Base-by-base conservation (phyloP, 1,284 basidiomycete species). In the Leccinum subfulvum region DNA sequence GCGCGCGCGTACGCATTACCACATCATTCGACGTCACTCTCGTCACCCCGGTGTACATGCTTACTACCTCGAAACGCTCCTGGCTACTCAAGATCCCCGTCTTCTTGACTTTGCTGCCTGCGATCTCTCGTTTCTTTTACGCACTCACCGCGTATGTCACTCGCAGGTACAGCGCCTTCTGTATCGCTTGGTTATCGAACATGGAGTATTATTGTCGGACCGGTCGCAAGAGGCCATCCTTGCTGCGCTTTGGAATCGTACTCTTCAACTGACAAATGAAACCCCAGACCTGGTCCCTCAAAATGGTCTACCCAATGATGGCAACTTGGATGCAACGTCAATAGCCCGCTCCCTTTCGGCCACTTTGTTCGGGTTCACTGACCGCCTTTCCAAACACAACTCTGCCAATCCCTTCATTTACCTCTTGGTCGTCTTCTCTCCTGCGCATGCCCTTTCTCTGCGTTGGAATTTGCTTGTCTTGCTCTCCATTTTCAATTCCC, bases 131-230 rank as follows among this genome's bases (percentile, higher is more conserved):
- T 61, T 60, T 59, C 57, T 67, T 55, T 64, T 67, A 16, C 68
- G 73, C 49, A 64, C 66, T 14, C 71, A 75, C 62, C 60, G 39
- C 4, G 26, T 59, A n/a, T 74, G 59, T 49, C 67, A 75, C 30
- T 63, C 69, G 3, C 58, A 68, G 28, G 18, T 80, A 10, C 66
- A 72, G 28, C 62, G 57, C n/a, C 41, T 76, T 1, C 65, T 81
- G 4, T 75, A 71, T 63, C 65, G 63, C 35, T 41, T 73, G 23
- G 66, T 77, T 14, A 44, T 77, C 21, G 59, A 63, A 11, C 16
- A 66, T 9, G 65, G 67, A 1, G 10, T 1, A 13, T 10, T 2
- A 18, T 57, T 73, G 26, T 67, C 73, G 14, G 51, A 47, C 6
- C 60, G 18, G 59, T 69, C 71, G 8, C 72, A 64, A 58, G 65